Evolutionary conservation across 345 rosid species (phyloP), one percentile per base, ranked within the genome.

Genomic region (Cochlearia excelsa): DNA sequence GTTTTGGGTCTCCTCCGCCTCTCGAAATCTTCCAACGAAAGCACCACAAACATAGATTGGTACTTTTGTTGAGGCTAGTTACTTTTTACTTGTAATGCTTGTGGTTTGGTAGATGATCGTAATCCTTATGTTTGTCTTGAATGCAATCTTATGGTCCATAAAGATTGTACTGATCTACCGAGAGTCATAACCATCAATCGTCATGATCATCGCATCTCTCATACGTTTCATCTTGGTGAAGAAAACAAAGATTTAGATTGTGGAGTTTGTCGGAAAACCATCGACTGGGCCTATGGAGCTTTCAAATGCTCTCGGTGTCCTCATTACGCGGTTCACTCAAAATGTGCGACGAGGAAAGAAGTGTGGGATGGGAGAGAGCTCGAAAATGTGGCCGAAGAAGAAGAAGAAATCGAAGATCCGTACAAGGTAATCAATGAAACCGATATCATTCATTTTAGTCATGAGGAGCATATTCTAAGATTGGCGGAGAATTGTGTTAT

Each of bases 181-280:
- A 29, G 49, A 9, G 49, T 62, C 33, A 62, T 62, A 7, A 61
- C 5, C 45, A 61, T 62, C 26, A 62, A 61, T 5, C 66, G 66
- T 9, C 66, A 61, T 41, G 42, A 62, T 30, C 66, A 61, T 30
- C 66, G 57, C 4, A 51, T 62, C 7, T 62, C 51, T 50, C 67
- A 33, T 31, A 62, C 67, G 26, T 62, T 40, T 39, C 56, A 48
- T 49, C 46, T 61, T 61, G 46, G 54, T 4, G 29, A 29, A 23
- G 29, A 5, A 26, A 11, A 27, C 6, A 37, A 38, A 23, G 39
- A 29, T 1, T 41, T 41, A 40, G 6, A 39, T 4, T 51, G 58
- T 51, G 51, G 50, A 31, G 67, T 62, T 9, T 62, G 67, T 41
- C 26, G 58, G 4, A 51, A 41, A 7, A 31, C 0, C 2, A 43